A percentile compares a stretch with the other conserved stretches of the same genome.
Evolutionary conservation across 2,329 filamentous ascomycete species (phyloP).

Genomic region (Aspergillus flavus): DNA sequence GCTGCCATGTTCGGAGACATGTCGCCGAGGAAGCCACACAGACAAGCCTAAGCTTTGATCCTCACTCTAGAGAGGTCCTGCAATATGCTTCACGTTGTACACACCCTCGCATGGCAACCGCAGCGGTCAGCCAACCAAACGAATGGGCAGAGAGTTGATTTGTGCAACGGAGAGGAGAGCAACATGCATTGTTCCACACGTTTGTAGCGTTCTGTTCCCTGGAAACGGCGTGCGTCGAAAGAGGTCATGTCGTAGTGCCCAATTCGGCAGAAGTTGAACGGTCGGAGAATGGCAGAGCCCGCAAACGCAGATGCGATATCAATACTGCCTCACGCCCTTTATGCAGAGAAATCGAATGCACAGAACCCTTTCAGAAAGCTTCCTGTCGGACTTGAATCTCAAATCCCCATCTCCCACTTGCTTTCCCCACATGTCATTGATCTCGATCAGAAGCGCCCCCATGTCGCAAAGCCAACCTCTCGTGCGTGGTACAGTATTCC

Average conservation of each 20-base stretch:
- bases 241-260: not conserved
- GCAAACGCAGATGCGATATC: conserved; percentile 19
- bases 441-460: conserved; percentile 13
- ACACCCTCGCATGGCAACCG: conserved; percentile 11
- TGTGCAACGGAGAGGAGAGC: conserved; percentile 15
- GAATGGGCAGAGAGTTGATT: conserved; percentile 14
- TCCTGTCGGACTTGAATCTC: conserved; percentile 18
- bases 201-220: not conserved
- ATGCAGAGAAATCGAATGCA: conserved; percentile 13
- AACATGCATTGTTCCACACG: conserved; percentile 5
- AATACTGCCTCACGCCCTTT: conserved; percentile 16
- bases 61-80: conserved; percentile 90
- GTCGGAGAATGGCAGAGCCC: conserved; percentile 9
- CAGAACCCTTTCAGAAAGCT: not conserved
- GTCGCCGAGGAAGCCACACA: conserved; percentile 39
- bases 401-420: conserved; percentile 29
- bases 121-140: conserved; percentile 3
- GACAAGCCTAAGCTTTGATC: conserved; percentile 95
- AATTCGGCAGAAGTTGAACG: conserved; percentile 19
- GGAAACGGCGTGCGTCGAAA: conserved; percentile 1
- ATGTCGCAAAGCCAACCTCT: conserved; percentile 55
- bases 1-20: conserved; percentile 6
- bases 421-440: conserved; percentile 24
- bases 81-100: conserved; percentile 32
- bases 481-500: conserved; percentile 80